Base-by-base conservation (phyloP, 495 filamentous ascomycete species). In the Neurospora sp. region DNA sequence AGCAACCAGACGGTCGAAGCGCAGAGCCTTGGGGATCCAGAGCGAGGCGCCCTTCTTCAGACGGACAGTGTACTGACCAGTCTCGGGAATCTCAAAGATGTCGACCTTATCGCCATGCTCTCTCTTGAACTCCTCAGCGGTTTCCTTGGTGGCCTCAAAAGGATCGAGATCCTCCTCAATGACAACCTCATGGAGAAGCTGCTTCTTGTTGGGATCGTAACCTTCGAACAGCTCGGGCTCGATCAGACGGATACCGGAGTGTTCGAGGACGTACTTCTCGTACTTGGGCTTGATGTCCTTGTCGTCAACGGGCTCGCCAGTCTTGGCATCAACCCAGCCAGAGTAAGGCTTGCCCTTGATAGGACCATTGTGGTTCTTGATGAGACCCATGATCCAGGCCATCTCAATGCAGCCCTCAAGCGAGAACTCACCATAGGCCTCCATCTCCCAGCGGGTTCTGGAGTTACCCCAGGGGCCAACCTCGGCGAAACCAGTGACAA, bases 341-440 rank as follows among this genome's bases (percentile, higher is more conserved):
- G 96, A 93, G 83, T 99, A 98, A 54, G 91, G 90, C 85, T 97
- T 92, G 80, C 96, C 96, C 84, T 98, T 98, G 80, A 99, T 90
- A 9, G 94, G 93, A n/a, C 96, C 96, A 76, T 98, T 98, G 85
- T 97, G 93, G 81, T 99, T 96, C 85, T 93, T 97, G 83, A 99
- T 98, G 73, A 98, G 91, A 73, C 96, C 96, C 96, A 98, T 99
- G 80, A 99, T 93, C 96, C 96, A 99, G 39, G 96, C 94, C 96
- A 99, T 98, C 83, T 99, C 96, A 73, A 99, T 91, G 79, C 96
- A 98, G 20, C 96, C 96, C 83, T 98, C 96, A 20, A 98, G 90
- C 20, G 96, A 98, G 86, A 99, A 99, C 79, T 96, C 87, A 77
- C 96, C 96, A 76, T 94, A 89, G 12, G 96, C 94, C 83, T 99